Conservation (phyloP, 1,139 yeast species). For the Diutina scorzettiae region DNA sequence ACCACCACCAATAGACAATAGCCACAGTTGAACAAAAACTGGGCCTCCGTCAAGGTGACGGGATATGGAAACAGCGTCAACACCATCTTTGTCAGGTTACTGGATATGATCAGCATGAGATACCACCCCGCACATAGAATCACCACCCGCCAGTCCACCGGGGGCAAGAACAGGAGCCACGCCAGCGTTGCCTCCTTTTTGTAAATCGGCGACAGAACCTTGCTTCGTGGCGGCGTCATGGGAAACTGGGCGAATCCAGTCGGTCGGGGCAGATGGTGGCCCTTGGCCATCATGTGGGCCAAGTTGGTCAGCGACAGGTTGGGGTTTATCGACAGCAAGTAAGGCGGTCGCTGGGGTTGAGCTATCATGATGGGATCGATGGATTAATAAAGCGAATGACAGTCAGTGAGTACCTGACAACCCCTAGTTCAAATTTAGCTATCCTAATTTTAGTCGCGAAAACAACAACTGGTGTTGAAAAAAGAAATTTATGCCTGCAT, state of each 20-base stretch:
- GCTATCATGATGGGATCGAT: conserved; percentile 8
- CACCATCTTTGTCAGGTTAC: conserved; percentile 69
- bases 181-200: conserved; percentile 1
- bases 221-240: conserved; percentile 7
- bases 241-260: conserved; percentile 7
- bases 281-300: conserved; percentile 7
- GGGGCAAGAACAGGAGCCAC: conserved; percentile 13
- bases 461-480: no score
- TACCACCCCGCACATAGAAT: conserved; percentile 67
- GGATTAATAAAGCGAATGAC: no score
- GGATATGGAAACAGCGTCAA: conserved; percentile 63
- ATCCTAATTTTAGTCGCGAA: no score
- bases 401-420: no score
- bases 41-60: conserved; percentile 74
- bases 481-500: no score
- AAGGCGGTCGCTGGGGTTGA: conserved; percentile 8
- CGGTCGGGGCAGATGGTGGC: conserved; percentile 10
- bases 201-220: conserved; percentile 26
- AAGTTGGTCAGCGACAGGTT: conserved; percentile 12
- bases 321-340: conserved; percentile 14
- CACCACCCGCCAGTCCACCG: conserved; percentile 19
- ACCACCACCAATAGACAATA: conserved; percentile 30
- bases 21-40: conserved; percentile 57
- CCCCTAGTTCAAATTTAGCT: no score
- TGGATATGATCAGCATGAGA: conserved; percentile 65